Evolutionary conservation across 164 flowering plant species (phyloP).

Genomic region (Magnolia changhungtana): DNA sequence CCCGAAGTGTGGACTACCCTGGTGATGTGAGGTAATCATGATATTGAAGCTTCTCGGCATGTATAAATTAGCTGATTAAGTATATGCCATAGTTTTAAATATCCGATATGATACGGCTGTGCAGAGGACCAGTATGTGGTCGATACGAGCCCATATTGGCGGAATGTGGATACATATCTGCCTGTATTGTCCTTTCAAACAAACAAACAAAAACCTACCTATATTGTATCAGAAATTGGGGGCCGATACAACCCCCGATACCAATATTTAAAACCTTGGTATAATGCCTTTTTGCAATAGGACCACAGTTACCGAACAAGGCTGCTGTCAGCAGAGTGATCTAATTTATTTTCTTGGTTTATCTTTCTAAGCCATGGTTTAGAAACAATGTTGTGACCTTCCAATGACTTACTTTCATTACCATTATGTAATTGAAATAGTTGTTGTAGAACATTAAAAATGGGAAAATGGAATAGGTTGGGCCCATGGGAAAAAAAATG

Average conservation of each 20-base stretch:
- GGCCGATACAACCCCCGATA: not conserved
- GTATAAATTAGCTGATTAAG: not conserved
- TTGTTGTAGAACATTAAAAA: too few species aligned
- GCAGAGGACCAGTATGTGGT: not conserved
- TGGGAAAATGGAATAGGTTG: not conserved
- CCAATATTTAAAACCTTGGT: not conserved
- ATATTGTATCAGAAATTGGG: not conserved
- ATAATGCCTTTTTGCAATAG: not conserved
- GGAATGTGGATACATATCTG: too few species aligned
- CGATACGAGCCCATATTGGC: not conserved
- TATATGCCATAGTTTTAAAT: not conserved
- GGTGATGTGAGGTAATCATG: constrained; percentile 72
- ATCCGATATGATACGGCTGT: not conserved
- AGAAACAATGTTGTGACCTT: not conserved
- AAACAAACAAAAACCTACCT: too few species aligned
- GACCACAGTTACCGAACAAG: not conserved
- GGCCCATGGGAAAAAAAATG: not conserved
- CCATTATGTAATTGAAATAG: not conserved
- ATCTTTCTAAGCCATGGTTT: not conserved
- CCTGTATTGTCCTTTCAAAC: too few species aligned
- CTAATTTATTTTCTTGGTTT: not conserved
- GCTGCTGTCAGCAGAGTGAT: not conserved
- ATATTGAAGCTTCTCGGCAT: not conserved
- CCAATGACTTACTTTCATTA: not conserved
- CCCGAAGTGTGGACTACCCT: constrained; percentile 59